Percentiles rank a stretch among this genome's conserved stretches.
These are phyloP conservation scores for Ustilago crameri DNA, from an alignment of 1,284 basidiomycete species.

Conservation along the genomic window DNA sequence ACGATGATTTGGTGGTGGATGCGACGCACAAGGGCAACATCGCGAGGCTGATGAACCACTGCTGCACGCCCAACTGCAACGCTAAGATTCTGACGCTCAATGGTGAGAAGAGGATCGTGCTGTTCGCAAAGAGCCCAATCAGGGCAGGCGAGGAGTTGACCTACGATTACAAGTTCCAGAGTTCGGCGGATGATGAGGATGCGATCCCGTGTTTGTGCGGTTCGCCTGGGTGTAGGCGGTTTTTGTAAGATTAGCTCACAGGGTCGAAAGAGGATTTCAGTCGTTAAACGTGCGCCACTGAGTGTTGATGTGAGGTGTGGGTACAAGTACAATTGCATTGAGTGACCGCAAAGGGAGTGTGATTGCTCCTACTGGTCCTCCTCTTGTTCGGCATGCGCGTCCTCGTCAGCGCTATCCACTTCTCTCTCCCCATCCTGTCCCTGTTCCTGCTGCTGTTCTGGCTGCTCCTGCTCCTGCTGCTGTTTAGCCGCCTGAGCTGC, in stretches of 20 bases:
- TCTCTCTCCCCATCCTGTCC: no score
- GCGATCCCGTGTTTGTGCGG: constrained; percentile 70
- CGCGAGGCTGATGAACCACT: constrained; percentile 75
- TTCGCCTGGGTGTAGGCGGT: constrained; percentile 66
- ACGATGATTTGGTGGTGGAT: constrained; percentile 77
- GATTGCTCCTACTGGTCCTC: no score
- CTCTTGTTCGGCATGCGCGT: no score
- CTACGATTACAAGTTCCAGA: constrained; percentile 69
- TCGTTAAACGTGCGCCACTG: no score
- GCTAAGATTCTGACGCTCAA: constrained; percentile 99
- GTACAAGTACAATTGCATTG: no score
- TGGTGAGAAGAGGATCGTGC: constrained; percentile 98
- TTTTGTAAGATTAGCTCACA: constrained; percentile 31
- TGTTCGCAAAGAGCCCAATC: constrained; percentile 92
- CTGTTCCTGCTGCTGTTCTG: no score
- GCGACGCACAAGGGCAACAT: constrained; percentile 98
- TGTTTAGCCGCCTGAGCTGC: constrained; percentile 46
- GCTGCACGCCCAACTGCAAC: constrained; percentile 95
- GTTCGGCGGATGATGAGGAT: constrained; percentile 63
- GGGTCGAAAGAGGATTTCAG: neutral
- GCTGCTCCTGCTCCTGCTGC: neutral
- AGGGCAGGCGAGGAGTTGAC: constrained; percentile 74
- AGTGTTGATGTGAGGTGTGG: neutral
- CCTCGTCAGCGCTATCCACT: no score
- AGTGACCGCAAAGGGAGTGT: no score